Evolutionary conservation across 2,329 filamentous ascomycete species (phyloP), one percentile per base, ranked within the genome.

Genomic region (Ophioceras dolichostomum): DNA sequence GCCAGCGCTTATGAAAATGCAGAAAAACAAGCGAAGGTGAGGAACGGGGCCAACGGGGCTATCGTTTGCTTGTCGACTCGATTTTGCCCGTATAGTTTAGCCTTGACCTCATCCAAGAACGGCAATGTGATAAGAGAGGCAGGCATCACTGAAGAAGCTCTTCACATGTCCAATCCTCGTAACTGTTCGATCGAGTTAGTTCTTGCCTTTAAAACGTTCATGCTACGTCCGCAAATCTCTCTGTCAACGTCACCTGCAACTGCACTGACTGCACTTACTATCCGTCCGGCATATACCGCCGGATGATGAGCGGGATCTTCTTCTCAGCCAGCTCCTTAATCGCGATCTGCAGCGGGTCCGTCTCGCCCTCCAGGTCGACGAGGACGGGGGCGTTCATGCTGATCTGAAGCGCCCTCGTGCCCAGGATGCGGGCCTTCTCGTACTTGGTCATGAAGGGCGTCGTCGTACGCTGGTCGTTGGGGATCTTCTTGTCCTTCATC

Each of bases 361-460:
- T 96, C 69, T 96, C 89, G 53, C 91, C 91, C 61, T 96, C 91
- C 24, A 95, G 74, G 56, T 98, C 91, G 37, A 98, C 91, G 32
- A 98, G 72, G 21, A 96, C 88, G 3, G 91, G 91, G 41, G 91
- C 91, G 59, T 96, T 96, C 80, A 95, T 94, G 65, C 91, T 94
- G 49, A 98, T 96, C 62, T 98, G 91, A 55, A 96, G 62, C 29
- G 91, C 91, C 47, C 91, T 73, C 29, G 91, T 96, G 34, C 91
- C 91, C 45, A 98, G 65, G 41, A 98, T 89, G 54, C 91, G 79
- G 45, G 91, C 91, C 50, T 80, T 76, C 70, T 98, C 91, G 63
- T 98, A 98, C 67, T 98, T 98, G 48, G 91, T 98, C 89, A 98
- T 94, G 65, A 95, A 98, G 3, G 89, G 91, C 20, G 91, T 98